Evolutionary conservation across 352 stramenopile species (phyloP).

Genomic region (Phytophthora boehmeriae): DNA sequence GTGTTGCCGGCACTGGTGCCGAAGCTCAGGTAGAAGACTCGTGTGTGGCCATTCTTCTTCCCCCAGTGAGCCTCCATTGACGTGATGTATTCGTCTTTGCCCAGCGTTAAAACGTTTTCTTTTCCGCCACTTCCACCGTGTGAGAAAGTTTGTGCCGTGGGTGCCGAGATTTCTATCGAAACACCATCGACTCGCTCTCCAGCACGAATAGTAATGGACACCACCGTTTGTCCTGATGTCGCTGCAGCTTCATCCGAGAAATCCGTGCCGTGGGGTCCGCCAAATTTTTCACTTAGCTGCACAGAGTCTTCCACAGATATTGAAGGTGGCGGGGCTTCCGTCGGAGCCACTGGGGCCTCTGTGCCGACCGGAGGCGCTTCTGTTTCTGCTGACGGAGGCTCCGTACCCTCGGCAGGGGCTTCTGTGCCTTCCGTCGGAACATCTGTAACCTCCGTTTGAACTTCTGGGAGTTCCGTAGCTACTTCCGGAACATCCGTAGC

Average conservation of each 20-base stretch:
- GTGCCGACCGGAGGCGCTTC: too few relatives aligned
- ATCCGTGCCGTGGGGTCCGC: conserved; percentile 23
- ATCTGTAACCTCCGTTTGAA: too few relatives aligned
- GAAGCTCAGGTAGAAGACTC: conserved; percentile 35
- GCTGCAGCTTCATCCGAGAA: conserved; percentile 37
- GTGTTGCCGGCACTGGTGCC: conserved; percentile 27
- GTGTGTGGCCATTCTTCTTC: conserved; percentile 21
- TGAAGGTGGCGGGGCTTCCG: too few relatives aligned
- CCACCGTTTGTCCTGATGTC: conserved; percentile 30
- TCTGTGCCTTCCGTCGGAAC: too few relatives aligned
- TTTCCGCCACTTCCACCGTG: conserved; percentile 30
- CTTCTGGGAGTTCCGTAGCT: too few relatives aligned
- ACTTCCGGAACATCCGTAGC: too few relatives aligned
- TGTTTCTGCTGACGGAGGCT: too few relatives aligned
- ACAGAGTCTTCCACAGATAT: too few relatives aligned
- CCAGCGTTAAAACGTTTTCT: conserved; percentile 15
- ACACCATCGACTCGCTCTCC: conserved; percentile 33
- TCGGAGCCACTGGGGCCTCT: too few relatives aligned
- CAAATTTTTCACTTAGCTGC: conserved; percentile 25
- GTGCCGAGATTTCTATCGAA: conserved; percentile 17
- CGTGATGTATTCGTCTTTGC: conserved; percentile 21
- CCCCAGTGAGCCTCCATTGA: conserved; percentile 39
- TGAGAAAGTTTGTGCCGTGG: conserved; percentile 16
- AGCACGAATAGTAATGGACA: too few relatives aligned
- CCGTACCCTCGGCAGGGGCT: too few relatives aligned